Evolutionary conservation across 2,329 filamentous ascomycete species (phyloP).

Genomic region (Calonectria naviculata): DNA sequence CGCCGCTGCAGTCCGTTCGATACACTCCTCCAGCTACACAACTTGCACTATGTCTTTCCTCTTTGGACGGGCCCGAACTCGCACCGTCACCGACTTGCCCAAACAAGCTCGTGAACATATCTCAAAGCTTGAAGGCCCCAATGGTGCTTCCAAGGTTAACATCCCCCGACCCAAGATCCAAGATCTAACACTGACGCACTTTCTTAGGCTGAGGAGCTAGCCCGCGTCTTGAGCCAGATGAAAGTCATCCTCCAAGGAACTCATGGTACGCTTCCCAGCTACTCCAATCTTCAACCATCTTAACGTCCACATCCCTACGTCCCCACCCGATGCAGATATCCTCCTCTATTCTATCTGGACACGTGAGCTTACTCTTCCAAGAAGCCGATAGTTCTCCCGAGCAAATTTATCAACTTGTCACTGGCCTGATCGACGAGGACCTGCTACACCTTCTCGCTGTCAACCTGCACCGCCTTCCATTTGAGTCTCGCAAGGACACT

Average conservation of each 20-base stretch:
- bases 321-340: background rate
- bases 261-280: conserved; percentile 70
- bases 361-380: conserved; percentile 49
- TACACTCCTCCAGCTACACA: background rate
- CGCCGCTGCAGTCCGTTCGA: background rate
- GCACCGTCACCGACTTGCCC: conserved; percentile 64
- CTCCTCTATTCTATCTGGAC: background rate
- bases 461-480: conserved; percentile 86
- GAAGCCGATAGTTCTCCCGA: conserved; percentile 89
- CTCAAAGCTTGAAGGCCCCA: conserved; percentile 61
- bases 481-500: conserved; percentile 95
- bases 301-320: background rate
- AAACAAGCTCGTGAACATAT: conserved; percentile 68
- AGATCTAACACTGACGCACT: conserved; percentile 3
- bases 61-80: conserved; percentile 63
- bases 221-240: conserved; percentile 88
- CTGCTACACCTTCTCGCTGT: conserved; percentile 86
- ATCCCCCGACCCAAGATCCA: conserved; percentile 1
- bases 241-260: conserved; percentile 94
- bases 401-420: conserved; percentile 87
- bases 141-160: conserved; percentile 59
- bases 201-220: conserved; percentile 83
- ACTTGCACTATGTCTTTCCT: conserved; percentile 62
- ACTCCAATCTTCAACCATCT: background rate
- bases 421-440: conserved; percentile 88